These are phyloP conservation scores for Metschnikowia bowlesiae DNA, from an alignment of 805 yeast species.

Conservation along the genomic window DNA sequence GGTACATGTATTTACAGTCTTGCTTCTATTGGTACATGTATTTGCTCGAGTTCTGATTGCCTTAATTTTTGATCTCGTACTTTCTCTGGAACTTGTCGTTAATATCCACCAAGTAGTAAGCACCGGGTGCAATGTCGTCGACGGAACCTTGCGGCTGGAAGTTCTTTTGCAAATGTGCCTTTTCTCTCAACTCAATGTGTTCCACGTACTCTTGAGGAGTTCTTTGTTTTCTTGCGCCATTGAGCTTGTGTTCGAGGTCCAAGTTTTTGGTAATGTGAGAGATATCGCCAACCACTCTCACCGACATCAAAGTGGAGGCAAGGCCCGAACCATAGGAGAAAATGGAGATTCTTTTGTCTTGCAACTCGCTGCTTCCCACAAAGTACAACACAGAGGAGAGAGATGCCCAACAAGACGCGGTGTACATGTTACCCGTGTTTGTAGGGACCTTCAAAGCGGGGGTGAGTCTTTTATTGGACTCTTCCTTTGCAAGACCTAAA, in stretches of 20 bases:
- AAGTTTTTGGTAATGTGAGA: slow-evolving; percentile 58
- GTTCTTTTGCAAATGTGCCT: slow-evolving; percentile 76
- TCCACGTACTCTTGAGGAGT: slow-evolving; percentile 79
- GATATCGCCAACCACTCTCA: slow-evolving; percentile 77
- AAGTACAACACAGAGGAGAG: slow-evolving; percentile 75
- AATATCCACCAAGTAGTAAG: slow-evolving; percentile 77
- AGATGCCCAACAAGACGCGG: slow-evolving; percentile 88
- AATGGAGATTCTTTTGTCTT: slow-evolving; percentile 80
- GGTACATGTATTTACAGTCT: neutral
- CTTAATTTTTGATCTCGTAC: slow-evolving; percentile 54
- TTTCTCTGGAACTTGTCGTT: slow-evolving; percentile 87
- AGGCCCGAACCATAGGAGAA: slow-evolving; percentile 98
- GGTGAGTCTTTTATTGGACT: slow-evolving; percentile 60
- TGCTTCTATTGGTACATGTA: neutral
- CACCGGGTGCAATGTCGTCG: slow-evolving; percentile 67
- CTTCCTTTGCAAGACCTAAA: slow-evolving; percentile 68
- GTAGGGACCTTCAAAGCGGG: slow-evolving; percentile 88
- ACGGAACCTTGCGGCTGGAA: slow-evolving; percentile 76
- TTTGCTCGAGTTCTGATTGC: neutral
- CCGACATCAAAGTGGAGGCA: slow-evolving; percentile 84
- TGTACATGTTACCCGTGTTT: slow-evolving; percentile 97
- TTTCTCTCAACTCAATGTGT: slow-evolving; percentile 82
- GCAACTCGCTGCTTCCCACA: slow-evolving; percentile 69
- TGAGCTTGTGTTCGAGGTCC: slow-evolving; percentile 64
- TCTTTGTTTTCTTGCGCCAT: slow-evolving; percentile 54